Conservation (phyloP, 129 eudicot genomes). For the Erigeron canadensis region DNA sequence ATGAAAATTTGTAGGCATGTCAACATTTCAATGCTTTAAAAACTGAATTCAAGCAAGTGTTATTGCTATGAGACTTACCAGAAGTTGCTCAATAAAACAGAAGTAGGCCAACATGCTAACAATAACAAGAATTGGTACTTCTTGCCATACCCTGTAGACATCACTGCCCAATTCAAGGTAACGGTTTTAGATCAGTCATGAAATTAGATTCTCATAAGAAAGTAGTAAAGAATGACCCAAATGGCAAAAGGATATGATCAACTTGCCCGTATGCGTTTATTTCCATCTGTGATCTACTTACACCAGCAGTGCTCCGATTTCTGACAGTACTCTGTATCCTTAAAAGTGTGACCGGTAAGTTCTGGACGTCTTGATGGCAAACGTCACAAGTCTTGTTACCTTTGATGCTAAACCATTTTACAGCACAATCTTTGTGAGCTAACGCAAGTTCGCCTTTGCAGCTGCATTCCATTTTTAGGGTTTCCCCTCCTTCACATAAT, state of each 20-base stretch:
- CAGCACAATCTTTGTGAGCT: constrained; percentile 92
- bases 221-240: neutral
- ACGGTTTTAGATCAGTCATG: constrained; percentile 19
- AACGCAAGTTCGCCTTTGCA: constrained; percentile 94
- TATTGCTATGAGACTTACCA: constrained; percentile 46
- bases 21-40: constrained; percentile 6
- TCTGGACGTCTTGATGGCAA: constrained; percentile 81
- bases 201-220: neutral
- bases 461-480: constrained; percentile 89
- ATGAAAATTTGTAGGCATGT: neutral
- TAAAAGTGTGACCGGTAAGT: constrained; percentile 82
- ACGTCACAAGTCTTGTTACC: constrained; percentile 94
- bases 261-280: constrained; percentile 71
- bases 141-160: constrained; percentile 81
- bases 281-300: constrained; percentile 38
- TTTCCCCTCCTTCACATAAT: constrained; percentile 93
- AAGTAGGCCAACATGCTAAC: constrained; percentile 91
- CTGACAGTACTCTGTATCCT: constrained; percentile 57
- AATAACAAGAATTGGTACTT: constrained; percentile 83
- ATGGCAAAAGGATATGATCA: neutral
- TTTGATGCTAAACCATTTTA: constrained; percentile 94
- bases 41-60: neutral
- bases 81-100: constrained; percentile 92
- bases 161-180: constrained; percentile 29
- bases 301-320: constrained; percentile 31